phyloP scores from a whole-genome alignment of 345 rosid species.

The Viola odorata region DNA sequence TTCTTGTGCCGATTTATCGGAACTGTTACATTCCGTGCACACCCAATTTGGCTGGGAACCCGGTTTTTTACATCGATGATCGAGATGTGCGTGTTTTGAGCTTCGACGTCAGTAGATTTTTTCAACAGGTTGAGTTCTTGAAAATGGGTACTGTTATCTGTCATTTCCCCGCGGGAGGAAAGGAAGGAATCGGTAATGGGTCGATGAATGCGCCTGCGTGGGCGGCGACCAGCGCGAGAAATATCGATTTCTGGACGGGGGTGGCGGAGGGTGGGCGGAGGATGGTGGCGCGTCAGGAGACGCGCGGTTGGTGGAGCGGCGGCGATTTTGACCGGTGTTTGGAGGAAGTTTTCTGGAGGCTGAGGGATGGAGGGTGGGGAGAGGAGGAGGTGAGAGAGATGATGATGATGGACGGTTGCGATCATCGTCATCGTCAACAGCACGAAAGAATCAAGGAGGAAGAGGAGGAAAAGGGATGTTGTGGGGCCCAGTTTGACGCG shows the following conservation, averaged over 20 bases:
- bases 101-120: conserved; percentile 59
- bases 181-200: not conserved
- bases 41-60: conserved; percentile 58
- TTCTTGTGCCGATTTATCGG: conserved; percentile 55
- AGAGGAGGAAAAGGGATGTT: not conserved
- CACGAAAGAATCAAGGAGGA: conserved; percentile 4
- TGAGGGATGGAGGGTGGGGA: conserved; percentile 78
- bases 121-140: conserved; percentile 38
- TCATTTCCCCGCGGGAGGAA: not conserved
- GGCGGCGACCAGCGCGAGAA: conserved; percentile 43
- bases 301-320: conserved; percentile 47
- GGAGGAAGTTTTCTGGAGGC: conserved; percentile 62
- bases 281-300: conserved; percentile 24
- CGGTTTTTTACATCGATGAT: conserved; percentile 57
- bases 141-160: conserved; percentile 3
- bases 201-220: conserved; percentile 41
- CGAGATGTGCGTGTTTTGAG: conserved; percentile 43
- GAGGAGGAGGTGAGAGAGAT: conserved; percentile 76
- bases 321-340: conserved; percentile 21
- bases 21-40: conserved; percentile 59
- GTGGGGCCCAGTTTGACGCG: not conserved
- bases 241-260: conserved; percentile 71
- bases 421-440: conserved; percentile 3
- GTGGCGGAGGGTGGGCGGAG: conserved; percentile 57
- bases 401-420: conserved; percentile 50